phyloP scores from a whole-genome alignment of 2,329 filamentous ascomycete genomes.

The Domatiomyces globalis region DNA sequence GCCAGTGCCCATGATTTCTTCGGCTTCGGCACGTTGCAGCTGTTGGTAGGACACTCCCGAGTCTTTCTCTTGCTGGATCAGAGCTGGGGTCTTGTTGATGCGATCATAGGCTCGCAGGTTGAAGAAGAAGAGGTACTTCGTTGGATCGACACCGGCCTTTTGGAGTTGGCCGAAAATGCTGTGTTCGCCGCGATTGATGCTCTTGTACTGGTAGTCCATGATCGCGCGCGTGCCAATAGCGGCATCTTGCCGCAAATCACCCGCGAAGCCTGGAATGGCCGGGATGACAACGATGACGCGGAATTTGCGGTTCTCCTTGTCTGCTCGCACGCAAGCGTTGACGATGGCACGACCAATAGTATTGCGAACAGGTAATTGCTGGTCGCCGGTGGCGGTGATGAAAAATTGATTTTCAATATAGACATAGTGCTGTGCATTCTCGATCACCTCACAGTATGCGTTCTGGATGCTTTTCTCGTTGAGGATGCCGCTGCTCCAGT shows the following conservation, averaged over 20 bases:
- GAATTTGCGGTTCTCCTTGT: slow-evolving; percentile 75
- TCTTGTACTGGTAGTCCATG: slow-evolving; percentile 98
- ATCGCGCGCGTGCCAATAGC: slow-evolving; percentile 81
- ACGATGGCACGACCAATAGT: slow-evolving; percentile 79
- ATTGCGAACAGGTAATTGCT: slow-evolving; percentile 76
- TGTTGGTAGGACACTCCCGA: slow-evolving; percentile 76
- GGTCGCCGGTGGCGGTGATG: slow-evolving; percentile 82
- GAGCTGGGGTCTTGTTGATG: slow-evolving; percentile 62
- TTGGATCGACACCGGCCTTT: slow-evolving; percentile 18
- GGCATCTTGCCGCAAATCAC: slow-evolving; percentile 69
- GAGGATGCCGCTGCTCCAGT: slow-evolving; percentile 88
- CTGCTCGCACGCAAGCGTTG: slow-evolving; percentile 69
- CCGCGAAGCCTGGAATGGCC: slow-evolving; percentile 83
- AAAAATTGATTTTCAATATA: slow-evolving; percentile 99
- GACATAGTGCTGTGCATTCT: slow-evolving; percentile 77
- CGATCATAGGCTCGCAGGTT: slow-evolving; percentile 88
- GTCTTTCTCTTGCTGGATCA: slow-evolving; percentile 62
- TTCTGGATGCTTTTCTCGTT: slow-evolving; percentile 77
- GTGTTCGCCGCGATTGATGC: slow-evolving; percentile 77
- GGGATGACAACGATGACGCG: slow-evolving; percentile 81
- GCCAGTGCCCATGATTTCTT: slow-evolving; percentile 68
- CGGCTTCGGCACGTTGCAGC: slow-evolving; percentile 73
- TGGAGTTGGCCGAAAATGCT: slow-evolving; percentile 74
- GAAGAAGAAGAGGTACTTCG: slow-evolving; percentile 77
- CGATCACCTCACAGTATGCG: slow-evolving; percentile 71